A percentile compares a stretch with the other conserved stretches of the same genome.
phyloP scores from a whole-genome alignment of 805 yeast species.

The Candida coquimbonensis region DNA sequence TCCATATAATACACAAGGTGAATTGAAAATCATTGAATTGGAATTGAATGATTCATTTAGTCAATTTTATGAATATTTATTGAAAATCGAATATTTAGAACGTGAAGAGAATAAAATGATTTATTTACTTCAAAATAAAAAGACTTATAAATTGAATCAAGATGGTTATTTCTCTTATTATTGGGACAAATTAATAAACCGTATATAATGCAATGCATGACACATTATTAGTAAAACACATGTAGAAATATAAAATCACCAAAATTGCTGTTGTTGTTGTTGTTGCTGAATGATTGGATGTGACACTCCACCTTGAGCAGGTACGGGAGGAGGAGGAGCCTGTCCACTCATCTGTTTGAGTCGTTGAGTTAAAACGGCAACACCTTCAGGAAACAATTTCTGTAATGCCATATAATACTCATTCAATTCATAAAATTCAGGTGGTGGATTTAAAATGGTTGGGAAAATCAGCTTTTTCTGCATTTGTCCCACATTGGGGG shows the following conservation, averaged over 20 bases:
- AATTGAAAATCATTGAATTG: neutral
- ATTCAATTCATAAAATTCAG: constrained; percentile 20
- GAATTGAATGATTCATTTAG: neutral
- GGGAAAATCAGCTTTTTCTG: constrained; percentile 18
- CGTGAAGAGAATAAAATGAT: constrained; percentile 4
- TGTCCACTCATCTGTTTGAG: constrained; percentile 6
- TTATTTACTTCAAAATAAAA: neutral
- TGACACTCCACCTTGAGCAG: neutral
- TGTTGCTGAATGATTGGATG: constrained; percentile 2
- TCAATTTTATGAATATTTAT: constrained; percentile 2
- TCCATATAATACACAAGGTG: constrained; percentile 11
- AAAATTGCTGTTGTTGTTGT: constrained; percentile 8
- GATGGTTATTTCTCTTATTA: constrained; percentile 5
- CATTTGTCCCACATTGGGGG: constrained; percentile 1
- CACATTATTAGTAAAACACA: too few relatives aligned
- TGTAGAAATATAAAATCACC: neutral
- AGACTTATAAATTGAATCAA: neutral
- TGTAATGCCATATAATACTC: constrained; percentile 20
- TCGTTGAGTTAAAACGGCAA: constrained; percentile 9
- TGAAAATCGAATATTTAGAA: constrained; percentile 9
- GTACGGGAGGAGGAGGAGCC: neutral
- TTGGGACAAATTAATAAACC: neutral
- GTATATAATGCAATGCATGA: neutral
- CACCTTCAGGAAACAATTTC: constrained; percentile 23
- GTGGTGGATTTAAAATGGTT: constrained; percentile 20